Evolutionary conservation across 768 basidiomycete genomes (phyloP), one percentile per base, ranked within the genome.

Genomic region (Phylloporus sp.): DNA sequence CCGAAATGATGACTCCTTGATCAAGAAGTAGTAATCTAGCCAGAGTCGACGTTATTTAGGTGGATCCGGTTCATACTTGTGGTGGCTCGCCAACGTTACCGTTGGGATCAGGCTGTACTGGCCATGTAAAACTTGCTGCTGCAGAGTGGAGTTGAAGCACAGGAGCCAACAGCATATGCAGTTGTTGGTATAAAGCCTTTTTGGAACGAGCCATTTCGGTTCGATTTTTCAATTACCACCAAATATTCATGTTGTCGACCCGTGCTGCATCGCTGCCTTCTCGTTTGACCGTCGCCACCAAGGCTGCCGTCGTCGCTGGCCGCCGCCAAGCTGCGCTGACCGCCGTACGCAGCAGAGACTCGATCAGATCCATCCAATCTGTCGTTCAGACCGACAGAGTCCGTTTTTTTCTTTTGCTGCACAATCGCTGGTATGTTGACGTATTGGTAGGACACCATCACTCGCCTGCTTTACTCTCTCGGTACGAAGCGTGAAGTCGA

Each of bases 401-500:
- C 55, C 33, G 77, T 73, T 43, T 17, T 42, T 21, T 32, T 23
- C 20, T 21, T 32, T 23, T 18, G 21, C 22, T 36, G 23, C n/a
- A 5, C 46, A 15, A 33, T 31, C 17, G n/a, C 22, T 14, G 7
- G 2, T 9, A 9, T 41, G 13, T 51, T 52, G 34, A 54, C 44
- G n/a, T 20, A 5, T 9, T 20, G 22, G 9, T 49, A 95, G 94
- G 96, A 99, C 62, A 98, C 95, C 3, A 98, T 99, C 59, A 93
- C 91, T 42, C 86, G 96, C 37, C 76, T 99, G 11, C 78, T 99
- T 31, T 97, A 98, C 71, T 97, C 95, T 18, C 86, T 99, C 54
- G 96, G 95, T 42, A 90, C 90, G 24, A 93, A 96, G 63, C 87
- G 91, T 54, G 96, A 99, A 67, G 96, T 99, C 56, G 94, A 97